These are phyloP conservation scores for Penstemon newberryi DNA, from an alignment of 257 asterid genomes.

Conservation along the genomic window DNA sequence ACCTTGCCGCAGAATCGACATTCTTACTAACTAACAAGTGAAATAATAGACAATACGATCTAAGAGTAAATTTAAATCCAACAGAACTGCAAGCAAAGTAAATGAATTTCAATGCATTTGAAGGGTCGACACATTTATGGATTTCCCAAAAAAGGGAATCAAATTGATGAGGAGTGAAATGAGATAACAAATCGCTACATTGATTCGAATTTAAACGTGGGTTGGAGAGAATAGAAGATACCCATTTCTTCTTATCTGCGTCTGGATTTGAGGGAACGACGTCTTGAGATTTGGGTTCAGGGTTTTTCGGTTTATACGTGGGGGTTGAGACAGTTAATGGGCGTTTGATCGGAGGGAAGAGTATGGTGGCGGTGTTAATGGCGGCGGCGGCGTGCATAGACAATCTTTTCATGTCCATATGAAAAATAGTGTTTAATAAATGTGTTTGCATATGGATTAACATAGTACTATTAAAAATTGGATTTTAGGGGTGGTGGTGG, in stretches of 20 bases:
- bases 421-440: not conserved
- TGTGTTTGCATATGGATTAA: constrained; percentile 3
- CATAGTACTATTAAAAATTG: not conserved
- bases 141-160: constrained; percentile 62
- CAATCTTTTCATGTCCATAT: constrained; percentile 57
- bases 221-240: constrained; percentile 51
- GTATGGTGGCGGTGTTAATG: constrained; percentile 39
- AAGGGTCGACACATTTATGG: constrained; percentile 56
- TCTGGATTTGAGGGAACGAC: constrained; percentile 21
- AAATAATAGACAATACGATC: constrained; percentile 64
- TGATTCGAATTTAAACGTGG: constrained; percentile 42
- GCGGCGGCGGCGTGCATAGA: constrained; percentile 33
- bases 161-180: constrained; percentile 52
- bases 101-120: constrained; percentile 62
- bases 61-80: constrained; percentile 57
- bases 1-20: constrained; percentile 62
- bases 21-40: constrained; percentile 60
- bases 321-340: constrained; percentile 45
- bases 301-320: constrained; percentile 24
- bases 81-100: constrained; percentile 49
- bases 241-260: constrained; percentile 31
- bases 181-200: constrained; percentile 47
- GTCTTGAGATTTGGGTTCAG: constrained; percentile 21
- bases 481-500: constrained; percentile 20
- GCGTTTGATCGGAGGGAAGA: constrained; percentile 47